Evolutionary conservation across 2,329 filamentous ascomycete genomes (phyloP), one percentile per base, ranked within the genome.

Genomic region (Botrytis hyacinthi): DNA sequence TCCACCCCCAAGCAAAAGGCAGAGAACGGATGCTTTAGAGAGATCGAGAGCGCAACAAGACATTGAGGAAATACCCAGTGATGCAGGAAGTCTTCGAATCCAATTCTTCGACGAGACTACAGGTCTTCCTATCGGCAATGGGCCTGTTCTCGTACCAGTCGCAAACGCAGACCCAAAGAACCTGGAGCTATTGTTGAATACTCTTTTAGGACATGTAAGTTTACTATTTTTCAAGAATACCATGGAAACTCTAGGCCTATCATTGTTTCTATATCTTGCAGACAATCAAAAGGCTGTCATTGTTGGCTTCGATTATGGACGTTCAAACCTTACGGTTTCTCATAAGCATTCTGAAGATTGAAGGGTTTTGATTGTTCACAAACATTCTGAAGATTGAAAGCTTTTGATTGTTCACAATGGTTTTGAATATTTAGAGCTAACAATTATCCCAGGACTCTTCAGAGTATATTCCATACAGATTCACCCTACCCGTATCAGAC

Each of bases 101-200:
- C 93, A 95, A 77, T 98, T 98, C 83, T 87, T 94, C 80, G 94
- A 98, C 82, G 90, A 93, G 75, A 88, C 81, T 92, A 98, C 83
- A 89, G 93, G 78, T 86, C 92, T 87, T 84, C 89, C 86, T 82
- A 94, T 87, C 84, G 94, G 87, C 78, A 91, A 80, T 51, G 80
- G 77, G 6, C 80, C 79, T 87, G 81, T 91, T 67, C 87, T 91
- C 78, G 91, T 98, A 60, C 91, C 94, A 20, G 88, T 98, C 46
- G 92, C 91, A 73, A 92, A 98, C 84, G 92, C 95, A 2, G 92
- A 89, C 12, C 93, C 96, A 75, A 95, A 94, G 84, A 97, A 98
- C 78, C 87, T 98, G 5, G 95, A 96, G 71, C 88, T 95, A 16
- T 86, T 98, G 0, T 83, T 97, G 72, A 98, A 98, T 82, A 94